phyloP scores from a whole-genome alignment of 371 early-diverging fungal genomes.

The Capillidium rhysosporum region DNA sequence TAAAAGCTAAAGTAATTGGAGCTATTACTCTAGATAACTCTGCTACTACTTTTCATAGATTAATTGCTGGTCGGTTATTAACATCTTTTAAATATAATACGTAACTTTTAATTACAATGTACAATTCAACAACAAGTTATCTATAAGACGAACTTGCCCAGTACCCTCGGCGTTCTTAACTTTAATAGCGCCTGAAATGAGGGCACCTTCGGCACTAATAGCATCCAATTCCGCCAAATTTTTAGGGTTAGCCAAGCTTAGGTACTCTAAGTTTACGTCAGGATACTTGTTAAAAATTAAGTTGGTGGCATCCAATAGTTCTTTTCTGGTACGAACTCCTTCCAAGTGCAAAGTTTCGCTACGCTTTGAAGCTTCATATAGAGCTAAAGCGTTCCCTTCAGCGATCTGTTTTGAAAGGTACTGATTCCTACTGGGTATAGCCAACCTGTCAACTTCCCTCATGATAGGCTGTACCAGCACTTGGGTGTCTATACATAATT shows the following conservation, averaged over 20 bases:
- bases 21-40: too few species aligned
- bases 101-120: too few species aligned
- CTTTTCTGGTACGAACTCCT: slow-evolving; percentile 23
- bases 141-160: slow-evolving; percentile 60
- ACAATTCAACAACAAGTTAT: slow-evolving; percentile 27
- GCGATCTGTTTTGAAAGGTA: slow-evolving; percentile 59
- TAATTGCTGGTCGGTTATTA: too few species aligned
- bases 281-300: slow-evolving; percentile 18
- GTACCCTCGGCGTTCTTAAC: slow-evolving; percentile 31
- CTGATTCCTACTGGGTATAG: slow-evolving; percentile 74
- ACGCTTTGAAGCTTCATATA: slow-evolving; percentile 44
- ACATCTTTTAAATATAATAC: too few species aligned
- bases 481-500: slow-evolving; percentile 57
- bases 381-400: slow-evolving; percentile 30
- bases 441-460: slow-evolving; percentile 76
- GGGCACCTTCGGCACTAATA: slow-evolving; percentile 36
- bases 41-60: too few species aligned
- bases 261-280: slow-evolving; percentile 53
- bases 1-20: too few species aligned
- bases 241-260: slow-evolving; percentile 53
- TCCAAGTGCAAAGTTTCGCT: slow-evolving; percentile 25
- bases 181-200: slow-evolving; percentile 73
- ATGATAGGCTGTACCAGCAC: slow-evolving; percentile 56
- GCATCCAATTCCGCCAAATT: slow-evolving; percentile 39
- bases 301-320: slow-evolving; percentile 22